Conservation (phyloP, 345 rosid genomes). For the Geranium brycei region DNA sequence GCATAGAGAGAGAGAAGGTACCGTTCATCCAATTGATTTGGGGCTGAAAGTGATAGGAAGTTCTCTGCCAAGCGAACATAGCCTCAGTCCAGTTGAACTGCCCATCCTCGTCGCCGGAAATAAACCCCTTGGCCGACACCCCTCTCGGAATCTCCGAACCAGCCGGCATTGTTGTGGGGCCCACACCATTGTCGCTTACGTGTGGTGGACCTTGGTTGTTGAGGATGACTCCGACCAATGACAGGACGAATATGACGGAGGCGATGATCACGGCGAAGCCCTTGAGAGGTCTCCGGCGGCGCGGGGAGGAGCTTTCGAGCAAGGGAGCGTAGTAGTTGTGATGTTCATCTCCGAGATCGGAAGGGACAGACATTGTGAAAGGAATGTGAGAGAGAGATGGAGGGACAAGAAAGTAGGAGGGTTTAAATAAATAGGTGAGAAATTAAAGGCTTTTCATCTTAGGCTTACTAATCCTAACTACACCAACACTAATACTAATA, state of each 20-base stretch:
- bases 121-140: slow-evolving; percentile 39
- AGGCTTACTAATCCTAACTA: too few species aligned
- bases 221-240: slow-evolving; percentile 27
- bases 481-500: too few species aligned
- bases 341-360: background rate
- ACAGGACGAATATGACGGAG: slow-evolving; percentile 28
- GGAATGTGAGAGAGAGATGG: background rate
- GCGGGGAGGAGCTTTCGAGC: slow-evolving; percentile 21
- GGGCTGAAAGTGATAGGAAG: slow-evolving; percentile 85
- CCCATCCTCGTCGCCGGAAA: background rate
- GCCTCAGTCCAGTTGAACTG: slow-evolving; percentile 68
- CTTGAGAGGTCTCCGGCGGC: slow-evolving; percentile 23
- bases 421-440: background rate
- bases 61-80: slow-evolving; percentile 81
- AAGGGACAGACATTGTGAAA: slow-evolving; percentile 15
- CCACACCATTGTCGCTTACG: background rate
- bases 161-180: background rate
- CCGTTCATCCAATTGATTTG: slow-evolving; percentile 93
- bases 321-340: slow-evolving; percentile 22
- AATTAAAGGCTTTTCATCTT: too few species aligned
- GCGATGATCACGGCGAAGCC: slow-evolving; percentile 13
- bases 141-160: slow-evolving; percentile 37
- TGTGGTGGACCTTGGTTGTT: slow-evolving; percentile 21
- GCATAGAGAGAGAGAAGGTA: slow-evolving; percentile 12
- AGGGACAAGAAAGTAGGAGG: background rate